A percentile compares a stretch with the other conserved stretches of the same genome.
These are phyloP conservation scores for Aspergillus tamarii DNA, from an alignment of 2,329 filamentous ascomycete species.

Conservation along the genomic window DNA sequence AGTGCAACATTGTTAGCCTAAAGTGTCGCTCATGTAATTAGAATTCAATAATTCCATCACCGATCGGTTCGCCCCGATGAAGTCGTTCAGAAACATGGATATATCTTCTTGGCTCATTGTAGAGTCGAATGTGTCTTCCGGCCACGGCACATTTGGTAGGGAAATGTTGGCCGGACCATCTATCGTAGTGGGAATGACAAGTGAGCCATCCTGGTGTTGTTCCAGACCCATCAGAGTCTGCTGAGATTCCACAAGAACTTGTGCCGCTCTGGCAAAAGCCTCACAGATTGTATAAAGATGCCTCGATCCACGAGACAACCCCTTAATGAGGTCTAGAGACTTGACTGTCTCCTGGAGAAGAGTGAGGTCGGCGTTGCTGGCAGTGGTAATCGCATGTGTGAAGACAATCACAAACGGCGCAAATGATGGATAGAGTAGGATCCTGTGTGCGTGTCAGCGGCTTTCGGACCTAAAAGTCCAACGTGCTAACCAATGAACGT, in stretches of 20 bases:
- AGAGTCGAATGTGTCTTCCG: slow-evolving; percentile 25
- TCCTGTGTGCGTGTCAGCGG: slow-evolving; percentile 14
- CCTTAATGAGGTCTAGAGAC: slow-evolving; percentile 26
- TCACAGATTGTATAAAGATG: slow-evolving; percentile 27
- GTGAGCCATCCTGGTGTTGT: slow-evolving; percentile 27
- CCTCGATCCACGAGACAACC: slow-evolving; percentile 24
- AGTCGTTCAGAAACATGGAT: slow-evolving; percentile 32
- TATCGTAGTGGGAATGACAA: slow-evolving; percentile 21
- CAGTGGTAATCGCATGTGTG: slow-evolving; percentile 32
- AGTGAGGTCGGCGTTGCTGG: slow-evolving; percentile 22
- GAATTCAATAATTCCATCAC: slow-evolving; percentile 30
- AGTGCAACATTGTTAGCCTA: not conserved
- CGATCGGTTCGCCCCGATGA: slow-evolving; percentile 29
- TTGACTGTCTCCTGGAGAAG: slow-evolving; percentile 28
- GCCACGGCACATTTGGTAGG: slow-evolving; percentile 28
- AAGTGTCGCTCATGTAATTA: slow-evolving; percentile 18
- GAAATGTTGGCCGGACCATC: slow-evolving; percentile 25
- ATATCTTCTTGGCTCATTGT: slow-evolving; percentile 29
- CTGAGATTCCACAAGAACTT: slow-evolving; percentile 26
- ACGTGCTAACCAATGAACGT: slow-evolving; percentile 28
- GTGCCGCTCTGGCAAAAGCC: slow-evolving; percentile 28
- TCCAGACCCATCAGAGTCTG: slow-evolving; percentile 28
- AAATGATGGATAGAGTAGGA: slow-evolving; percentile 31
- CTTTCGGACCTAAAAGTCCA: no score
- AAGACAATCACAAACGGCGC: slow-evolving; percentile 33